These are phyloP conservation scores for Graphilbum fragrans DNA, from an alignment of 2,329 filamentous ascomycete genomes.

Conservation along the genomic window DNA sequence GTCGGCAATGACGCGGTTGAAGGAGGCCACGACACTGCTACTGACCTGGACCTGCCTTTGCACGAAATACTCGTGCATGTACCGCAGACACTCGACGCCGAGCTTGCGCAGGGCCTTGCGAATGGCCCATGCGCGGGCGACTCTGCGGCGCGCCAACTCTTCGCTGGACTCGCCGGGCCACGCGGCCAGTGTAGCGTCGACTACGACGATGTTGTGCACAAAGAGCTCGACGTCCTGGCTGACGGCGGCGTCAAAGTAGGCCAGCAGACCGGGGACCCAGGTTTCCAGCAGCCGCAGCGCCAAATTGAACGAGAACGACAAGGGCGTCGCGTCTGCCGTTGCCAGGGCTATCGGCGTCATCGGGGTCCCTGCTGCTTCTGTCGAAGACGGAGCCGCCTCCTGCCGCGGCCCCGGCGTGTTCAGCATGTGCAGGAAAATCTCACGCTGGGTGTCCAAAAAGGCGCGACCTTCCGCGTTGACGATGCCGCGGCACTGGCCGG, in stretches of 20 bases:
- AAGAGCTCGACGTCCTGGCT: conserved; percentile 29
- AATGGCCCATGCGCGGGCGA: conserved; percentile 18
- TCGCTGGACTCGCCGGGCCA: conserved; percentile 20
- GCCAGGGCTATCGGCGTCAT: neutral
- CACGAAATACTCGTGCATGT: conserved; percentile 34
- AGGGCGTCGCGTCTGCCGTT: neutral
- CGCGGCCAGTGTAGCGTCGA: conserved; percentile 16
- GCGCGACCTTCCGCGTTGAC: conserved; percentile 34
- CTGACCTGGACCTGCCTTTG: conserved; percentile 26
- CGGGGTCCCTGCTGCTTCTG: too few species aligned
- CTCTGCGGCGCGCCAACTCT: neutral
- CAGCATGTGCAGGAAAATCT: conserved; percentile 13
- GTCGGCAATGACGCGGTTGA: conserved; percentile 29
- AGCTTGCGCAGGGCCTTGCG: conserved; percentile 25
- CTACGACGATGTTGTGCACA: conserved; percentile 30
- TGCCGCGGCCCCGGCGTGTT: neutral
- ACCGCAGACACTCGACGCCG: conserved; percentile 31
- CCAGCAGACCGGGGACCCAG: conserved; percentile 41
- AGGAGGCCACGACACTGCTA: conserved; percentile 25
- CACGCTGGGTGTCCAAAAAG: conserved; percentile 33
- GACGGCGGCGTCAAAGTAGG: conserved; percentile 30
- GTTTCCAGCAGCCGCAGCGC: conserved; percentile 21
- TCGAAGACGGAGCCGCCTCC: neutral
- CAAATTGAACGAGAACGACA: neutral
- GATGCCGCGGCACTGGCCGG: conserved; percentile 28